Evolutionary conservation across 1,284 basidiomycete genomes (phyloP).

Genomic region (Naganishia liquefaciens): DNA sequence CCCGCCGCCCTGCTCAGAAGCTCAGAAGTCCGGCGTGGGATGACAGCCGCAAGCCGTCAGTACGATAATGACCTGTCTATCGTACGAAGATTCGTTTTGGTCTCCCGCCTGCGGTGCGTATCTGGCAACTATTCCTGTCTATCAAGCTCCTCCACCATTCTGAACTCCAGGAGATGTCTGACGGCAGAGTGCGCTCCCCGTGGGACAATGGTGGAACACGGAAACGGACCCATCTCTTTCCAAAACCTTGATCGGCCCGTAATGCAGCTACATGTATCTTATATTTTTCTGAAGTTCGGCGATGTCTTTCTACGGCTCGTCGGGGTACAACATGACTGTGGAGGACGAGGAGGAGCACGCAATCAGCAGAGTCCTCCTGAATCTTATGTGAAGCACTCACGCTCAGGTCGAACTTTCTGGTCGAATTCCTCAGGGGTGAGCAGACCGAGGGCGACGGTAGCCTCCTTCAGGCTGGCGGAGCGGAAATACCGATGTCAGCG

Average conservation of each 20-base stretch:
- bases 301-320: constrained; percentile 41
- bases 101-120: not conserved
- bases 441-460: constrained; percentile 82
- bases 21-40: not conserved
- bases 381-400: constrained; percentile 39
- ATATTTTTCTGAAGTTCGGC: constrained; percentile 11
- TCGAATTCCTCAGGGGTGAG: constrained; percentile 92
- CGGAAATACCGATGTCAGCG: not conserved
- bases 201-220: too few species aligned
- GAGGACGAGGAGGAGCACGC: not conserved
- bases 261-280: constrained; percentile 16
- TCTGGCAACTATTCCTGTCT: too few species aligned
- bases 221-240: too few species aligned
- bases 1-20: constrained; percentile 1
- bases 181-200: too few species aligned
- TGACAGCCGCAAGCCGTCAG: constrained; percentile 2
- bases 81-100: not conserved
- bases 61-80: constrained; percentile 21
- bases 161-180: too few species aligned
- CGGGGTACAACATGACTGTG: constrained; percentile 53
- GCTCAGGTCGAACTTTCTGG: constrained; percentile 88
- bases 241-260: too few species aligned
- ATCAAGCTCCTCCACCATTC: too few species aligned
- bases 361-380: not conserved
- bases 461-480: constrained; percentile 71